Evolutionary conservation across 164 flowering plant genomes (phyloP).

Genomic region (Vitis rupestris): DNA sequence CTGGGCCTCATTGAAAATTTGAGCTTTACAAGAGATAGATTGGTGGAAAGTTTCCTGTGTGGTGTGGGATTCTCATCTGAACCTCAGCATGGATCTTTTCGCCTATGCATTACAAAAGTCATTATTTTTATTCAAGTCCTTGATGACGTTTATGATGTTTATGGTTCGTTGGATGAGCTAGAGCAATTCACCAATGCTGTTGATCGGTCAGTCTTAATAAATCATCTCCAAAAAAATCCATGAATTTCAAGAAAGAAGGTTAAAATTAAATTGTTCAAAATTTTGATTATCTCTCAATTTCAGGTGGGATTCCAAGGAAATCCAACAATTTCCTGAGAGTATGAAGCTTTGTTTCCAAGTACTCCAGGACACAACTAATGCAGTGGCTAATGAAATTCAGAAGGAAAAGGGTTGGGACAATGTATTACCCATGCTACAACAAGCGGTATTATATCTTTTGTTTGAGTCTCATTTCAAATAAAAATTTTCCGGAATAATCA

Average conservation of each 20-base stretch:
- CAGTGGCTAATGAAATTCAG: slow-evolving; percentile 31
- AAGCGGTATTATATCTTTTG: slow-evolving; percentile 27
- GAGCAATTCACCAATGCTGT: slow-evolving; percentile 39
- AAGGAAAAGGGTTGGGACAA: slow-evolving; percentile 25
- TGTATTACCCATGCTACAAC: slow-evolving; percentile 28
- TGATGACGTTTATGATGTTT: slow-evolving; percentile 48
- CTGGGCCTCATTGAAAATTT: slow-evolving; percentile 22
- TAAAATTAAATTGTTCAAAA: no score
- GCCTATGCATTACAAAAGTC: slow-evolving; percentile 37
- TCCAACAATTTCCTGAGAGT: slow-evolving; percentile 42
- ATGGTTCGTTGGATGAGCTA: slow-evolving; percentile 41
- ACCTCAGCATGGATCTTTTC: slow-evolving; percentile 19
- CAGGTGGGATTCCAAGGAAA: slow-evolving; percentile 51
- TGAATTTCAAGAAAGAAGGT: no score
- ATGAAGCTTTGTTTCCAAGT: slow-evolving; percentile 46
- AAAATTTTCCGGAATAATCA: not conserved
- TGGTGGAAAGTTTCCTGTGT: slow-evolving; percentile 44
- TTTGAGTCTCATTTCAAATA: no score
- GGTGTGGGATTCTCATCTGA: slow-evolving; percentile 29
- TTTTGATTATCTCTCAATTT: slow-evolving; percentile 9
- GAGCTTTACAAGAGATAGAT: slow-evolving; percentile 37
- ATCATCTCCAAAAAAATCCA: not conserved
- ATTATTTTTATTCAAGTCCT: slow-evolving; percentile 24
- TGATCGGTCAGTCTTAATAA: slow-evolving; percentile 18
- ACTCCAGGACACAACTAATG: slow-evolving; percentile 30